These are phyloP conservation scores for Sclerotinia nivalis DNA, from an alignment of 2,329 filamentous ascomycete species.

Conservation along the genomic window DNA sequence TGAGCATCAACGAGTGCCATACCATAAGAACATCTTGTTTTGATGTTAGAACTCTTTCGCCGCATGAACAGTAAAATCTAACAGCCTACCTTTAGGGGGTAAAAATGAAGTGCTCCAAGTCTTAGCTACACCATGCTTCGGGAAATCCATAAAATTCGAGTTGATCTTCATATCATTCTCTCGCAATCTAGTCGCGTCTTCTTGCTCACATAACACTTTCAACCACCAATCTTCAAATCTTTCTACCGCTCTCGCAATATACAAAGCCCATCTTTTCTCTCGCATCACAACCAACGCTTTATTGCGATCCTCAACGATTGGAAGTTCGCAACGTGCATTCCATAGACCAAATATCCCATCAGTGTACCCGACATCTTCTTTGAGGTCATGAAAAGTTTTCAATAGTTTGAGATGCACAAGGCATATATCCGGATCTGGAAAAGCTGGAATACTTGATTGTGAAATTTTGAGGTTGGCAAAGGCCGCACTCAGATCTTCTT, in stretches of 20 bases:
- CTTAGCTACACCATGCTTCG: constrained; percentile 18
- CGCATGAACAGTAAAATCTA: not conserved
- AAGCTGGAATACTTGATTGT: constrained; percentile 26
- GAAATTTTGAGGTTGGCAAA: constrained; percentile 46
- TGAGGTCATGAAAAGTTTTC: constrained; percentile 65
- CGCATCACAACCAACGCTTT: constrained; percentile 54
- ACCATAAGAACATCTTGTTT: constrained; percentile 71
- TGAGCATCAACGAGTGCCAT: constrained; percentile 78
- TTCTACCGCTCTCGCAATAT: constrained; percentile 64
- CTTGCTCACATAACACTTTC: constrained; percentile 33
- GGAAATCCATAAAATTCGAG: constrained; percentile 22
- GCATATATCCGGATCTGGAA: constrained; percentile 56
- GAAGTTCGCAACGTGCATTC: constrained; percentile 45
- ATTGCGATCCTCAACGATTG: constrained; percentile 39
- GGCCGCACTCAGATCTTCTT: constrained; percentile 38
- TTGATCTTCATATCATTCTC: constrained; percentile 29
- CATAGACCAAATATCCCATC: constrained; percentile 68
- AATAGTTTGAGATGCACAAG: constrained; percentile 75
- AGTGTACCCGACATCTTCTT: constrained; percentile 63
- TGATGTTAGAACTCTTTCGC: not conserved
- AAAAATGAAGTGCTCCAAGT: constrained; percentile 41
- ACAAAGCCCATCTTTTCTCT: constrained; percentile 73
- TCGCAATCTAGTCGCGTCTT: constrained; percentile 32
- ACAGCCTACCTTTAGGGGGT: constrained; percentile 58
- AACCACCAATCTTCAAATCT: constrained; percentile 68